phyloP scores from a whole-genome alignment of 257 asterid species.

The Lycium ferocissimum region DNA sequence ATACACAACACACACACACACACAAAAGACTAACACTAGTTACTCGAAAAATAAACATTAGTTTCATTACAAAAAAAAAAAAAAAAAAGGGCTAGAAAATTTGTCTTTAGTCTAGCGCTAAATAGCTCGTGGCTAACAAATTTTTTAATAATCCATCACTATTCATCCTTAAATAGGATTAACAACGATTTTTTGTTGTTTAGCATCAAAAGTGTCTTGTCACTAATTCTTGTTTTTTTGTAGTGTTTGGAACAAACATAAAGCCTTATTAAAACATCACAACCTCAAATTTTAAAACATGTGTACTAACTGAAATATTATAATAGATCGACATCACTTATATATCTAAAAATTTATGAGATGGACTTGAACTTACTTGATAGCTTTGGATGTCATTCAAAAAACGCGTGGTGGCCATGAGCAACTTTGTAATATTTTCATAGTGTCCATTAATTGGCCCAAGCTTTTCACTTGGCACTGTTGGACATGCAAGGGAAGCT shows the following conservation, averaged over 20 bases:
- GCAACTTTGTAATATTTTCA: slow-evolving; percentile 51
- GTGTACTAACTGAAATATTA: background rate
- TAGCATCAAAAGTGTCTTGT: too few species aligned
- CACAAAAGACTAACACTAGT: background rate
- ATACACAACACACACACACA: too few species aligned
- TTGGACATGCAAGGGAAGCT: slow-evolving; percentile 38
- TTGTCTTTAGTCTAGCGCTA: too few species aligned
- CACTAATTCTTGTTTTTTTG: background rate
- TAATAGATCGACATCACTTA: background rate
- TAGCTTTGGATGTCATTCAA: slow-evolving; percentile 65
- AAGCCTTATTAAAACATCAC: background rate
- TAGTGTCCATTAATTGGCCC: slow-evolving; percentile 35
- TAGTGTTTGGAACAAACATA: background rate
- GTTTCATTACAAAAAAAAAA: too few species aligned
- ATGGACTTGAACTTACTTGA: slow-evolving; percentile 42
- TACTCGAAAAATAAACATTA: background rate
- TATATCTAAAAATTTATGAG: background rate
- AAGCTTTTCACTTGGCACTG: background rate
- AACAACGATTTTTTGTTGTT: background rate
- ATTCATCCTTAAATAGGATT: background rate
- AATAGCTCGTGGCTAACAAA: too few species aligned
- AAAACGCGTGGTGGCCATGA: slow-evolving; percentile 56
- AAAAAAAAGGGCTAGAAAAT: too few species aligned
- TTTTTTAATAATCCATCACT: too few species aligned
- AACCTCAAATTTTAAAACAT: background rate